Percentiles rank a stretch among this genome's conserved stretches.
phyloP scores from a whole-genome alignment of 1,284 basidiomycete species.

The Cutaneotrichosporon mucoides region DNA sequence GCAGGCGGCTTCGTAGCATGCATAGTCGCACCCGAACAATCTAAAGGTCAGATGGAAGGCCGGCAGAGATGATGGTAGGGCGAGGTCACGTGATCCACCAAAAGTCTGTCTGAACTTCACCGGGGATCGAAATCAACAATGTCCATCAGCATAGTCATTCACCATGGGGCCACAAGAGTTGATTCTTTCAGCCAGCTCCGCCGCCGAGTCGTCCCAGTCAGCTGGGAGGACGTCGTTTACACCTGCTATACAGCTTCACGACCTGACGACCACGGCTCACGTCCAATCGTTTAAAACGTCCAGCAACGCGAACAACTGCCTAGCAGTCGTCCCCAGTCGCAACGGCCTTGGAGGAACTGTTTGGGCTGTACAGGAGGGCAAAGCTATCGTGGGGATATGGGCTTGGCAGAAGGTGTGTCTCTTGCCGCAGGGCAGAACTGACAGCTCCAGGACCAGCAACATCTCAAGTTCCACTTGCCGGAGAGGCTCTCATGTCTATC shows the following conservation, averaged over 20 bases:
- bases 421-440: neutral
- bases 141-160: neutral
- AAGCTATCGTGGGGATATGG: conserved; percentile 49
- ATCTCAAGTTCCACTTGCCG: conserved; percentile 79
- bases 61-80: no score
- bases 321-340: conserved; percentile 35
- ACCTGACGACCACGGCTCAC: conserved; percentile 42
- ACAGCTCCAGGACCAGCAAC: conserved; percentile 69
- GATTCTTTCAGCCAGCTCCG: conserved; percentile 41
- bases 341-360: conserved; percentile 45
- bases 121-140: no score
- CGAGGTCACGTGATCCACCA: no score
- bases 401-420: conserved; percentile 50
- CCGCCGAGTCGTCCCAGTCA: conserved; percentile 22
- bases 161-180: conserved; percentile 42
- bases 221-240: conserved; percentile 24
- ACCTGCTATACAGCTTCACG: conserved; percentile 48
- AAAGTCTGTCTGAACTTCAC: no score
- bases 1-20: no score
- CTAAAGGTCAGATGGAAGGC: no score
- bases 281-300: conserved; percentile 50
- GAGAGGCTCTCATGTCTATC: conserved; percentile 79
- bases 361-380: conserved; percentile 50
- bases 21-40: no score
- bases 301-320: conserved; percentile 29